Percentiles rank a stretch among this genome's conserved stretches.
Conservation (phyloP, 129 eudicot genomes). For the Centella asiatica region DNA sequence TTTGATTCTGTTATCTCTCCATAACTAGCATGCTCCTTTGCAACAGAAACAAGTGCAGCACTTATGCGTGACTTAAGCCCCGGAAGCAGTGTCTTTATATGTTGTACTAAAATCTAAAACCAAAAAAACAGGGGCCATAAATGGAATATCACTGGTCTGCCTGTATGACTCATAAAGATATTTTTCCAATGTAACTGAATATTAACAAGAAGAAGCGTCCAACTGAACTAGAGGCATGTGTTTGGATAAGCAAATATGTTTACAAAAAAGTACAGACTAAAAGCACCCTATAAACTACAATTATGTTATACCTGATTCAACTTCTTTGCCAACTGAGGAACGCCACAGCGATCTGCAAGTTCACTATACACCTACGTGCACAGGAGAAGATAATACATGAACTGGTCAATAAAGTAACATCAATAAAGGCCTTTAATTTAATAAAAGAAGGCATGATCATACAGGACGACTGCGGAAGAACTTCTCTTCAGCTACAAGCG, state of each 20-base stretch:
- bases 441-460: constrained; percentile 11
- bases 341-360: constrained; percentile 91
- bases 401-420: neutral
- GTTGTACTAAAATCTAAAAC: constrained; percentile 59
- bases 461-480: constrained; percentile 94
- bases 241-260: neutral
- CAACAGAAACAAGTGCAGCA: constrained; percentile 57
- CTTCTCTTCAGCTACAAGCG: constrained; percentile 95
- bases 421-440: neutral
- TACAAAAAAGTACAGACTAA: neutral
- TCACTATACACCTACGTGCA: constrained; percentile 69
- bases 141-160: neutral
- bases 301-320: constrained; percentile 64
- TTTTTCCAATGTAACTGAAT: too few relatives aligned
- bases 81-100: constrained; percentile 56
- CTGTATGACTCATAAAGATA: too few relatives aligned
- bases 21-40: constrained; percentile 92
- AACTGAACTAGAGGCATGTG: neutral
- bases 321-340: constrained; percentile 93
- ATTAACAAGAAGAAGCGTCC: neutral
- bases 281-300: neutral
- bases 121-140: neutral
- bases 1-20: constrained; percentile 90
- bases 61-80: constrained; percentile 56
- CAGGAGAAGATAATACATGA: constrained; percentile 12